A percentile compares a stretch with the other conserved stretches of the same genome.
These are phyloP conservation scores for Paratinospora sagittata DNA, from an alignment of 164 flowering plant genomes.

Conservation along the genomic window DNA sequence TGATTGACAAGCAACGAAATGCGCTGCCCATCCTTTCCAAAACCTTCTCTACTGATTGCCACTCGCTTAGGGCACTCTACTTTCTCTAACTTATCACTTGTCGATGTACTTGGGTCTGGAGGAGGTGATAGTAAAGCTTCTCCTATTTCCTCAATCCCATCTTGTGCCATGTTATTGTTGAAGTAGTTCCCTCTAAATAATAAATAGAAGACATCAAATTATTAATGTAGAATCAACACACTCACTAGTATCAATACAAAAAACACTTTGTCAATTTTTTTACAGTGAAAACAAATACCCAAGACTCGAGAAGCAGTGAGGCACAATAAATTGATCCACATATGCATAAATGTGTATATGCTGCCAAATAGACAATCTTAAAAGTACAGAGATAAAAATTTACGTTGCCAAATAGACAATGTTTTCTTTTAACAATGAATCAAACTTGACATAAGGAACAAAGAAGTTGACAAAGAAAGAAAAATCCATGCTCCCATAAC, in stretches of 20 bases:
- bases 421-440: no score
- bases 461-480: no score
- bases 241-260: background rate
- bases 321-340: background rate
- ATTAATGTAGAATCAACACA: background rate
- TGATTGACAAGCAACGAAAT: conserved; percentile 55
- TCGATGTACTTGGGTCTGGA: conserved; percentile 23
- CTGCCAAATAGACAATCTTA: background rate
- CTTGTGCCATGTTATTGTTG: conserved; percentile 24
- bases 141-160: conserved; percentile 12
- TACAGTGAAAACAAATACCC: background rate
- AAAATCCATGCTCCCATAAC: no score
- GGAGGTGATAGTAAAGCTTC: conserved; percentile 21
- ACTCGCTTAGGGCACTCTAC: conserved; percentile 27
- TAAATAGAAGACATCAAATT: background rate
- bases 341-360: background rate
- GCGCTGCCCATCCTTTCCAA: conserved; percentile 47
- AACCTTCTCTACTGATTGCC: conserved; percentile 42
- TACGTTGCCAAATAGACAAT: no score
- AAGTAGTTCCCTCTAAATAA: background rate
- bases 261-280: background rate
- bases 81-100: conserved; percentile 23
- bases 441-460: no score
- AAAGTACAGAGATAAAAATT: background rate
- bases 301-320: background rate